Evolutionary conservation across 2,329 filamentous ascomycete genomes (phyloP).

Genomic region (Talaromyces islandicus): DNA sequence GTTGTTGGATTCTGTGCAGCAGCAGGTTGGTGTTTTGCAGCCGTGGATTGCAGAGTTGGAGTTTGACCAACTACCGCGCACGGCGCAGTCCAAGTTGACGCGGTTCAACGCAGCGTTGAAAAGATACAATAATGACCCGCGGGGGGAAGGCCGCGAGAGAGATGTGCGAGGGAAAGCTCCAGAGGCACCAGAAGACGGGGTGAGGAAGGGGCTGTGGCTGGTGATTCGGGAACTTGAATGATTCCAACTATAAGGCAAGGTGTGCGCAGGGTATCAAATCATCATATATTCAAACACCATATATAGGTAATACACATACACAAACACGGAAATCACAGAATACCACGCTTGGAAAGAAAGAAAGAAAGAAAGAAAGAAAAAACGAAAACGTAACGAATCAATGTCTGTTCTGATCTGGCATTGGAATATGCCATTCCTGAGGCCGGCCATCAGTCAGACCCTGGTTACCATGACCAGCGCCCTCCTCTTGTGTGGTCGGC

Average conservation of each 20-base stretch:
- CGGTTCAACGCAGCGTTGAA: conserved; percentile 19
- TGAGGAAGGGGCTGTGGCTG: conserved; percentile 5
- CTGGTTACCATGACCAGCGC: neutral
- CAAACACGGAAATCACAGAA: neutral
- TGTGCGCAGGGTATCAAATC: neutral
- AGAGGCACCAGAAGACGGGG: neutral
- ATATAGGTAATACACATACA: neutral
- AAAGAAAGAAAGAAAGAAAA: too few relatives aligned
- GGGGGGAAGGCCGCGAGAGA: neutral
- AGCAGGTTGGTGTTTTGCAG: conserved; percentile 15
- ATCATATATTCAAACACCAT: neutral
- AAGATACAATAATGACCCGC: conserved; percentile 14
- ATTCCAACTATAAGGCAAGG: neutral
- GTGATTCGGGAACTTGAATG: conserved; percentile 1
- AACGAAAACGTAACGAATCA: neutral
- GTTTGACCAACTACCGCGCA: conserved; percentile 16
- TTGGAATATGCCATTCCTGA: neutral
- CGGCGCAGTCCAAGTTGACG: conserved; percentile 17
- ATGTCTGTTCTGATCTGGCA: neutral
- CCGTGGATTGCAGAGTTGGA: conserved; percentile 23
- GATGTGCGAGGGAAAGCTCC: neutral
- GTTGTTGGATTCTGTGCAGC: conserved; percentile 7
- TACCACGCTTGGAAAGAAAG: too few relatives aligned
- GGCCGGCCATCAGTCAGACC: neutral
- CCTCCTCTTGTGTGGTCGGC: conserved; percentile 6